Percentiles rank a stretch among this genome's conserved stretches.
phyloP scores from a whole-genome alignment of 192 early-diverging fungal genomes.

The Phycomyces nitens region DNA sequence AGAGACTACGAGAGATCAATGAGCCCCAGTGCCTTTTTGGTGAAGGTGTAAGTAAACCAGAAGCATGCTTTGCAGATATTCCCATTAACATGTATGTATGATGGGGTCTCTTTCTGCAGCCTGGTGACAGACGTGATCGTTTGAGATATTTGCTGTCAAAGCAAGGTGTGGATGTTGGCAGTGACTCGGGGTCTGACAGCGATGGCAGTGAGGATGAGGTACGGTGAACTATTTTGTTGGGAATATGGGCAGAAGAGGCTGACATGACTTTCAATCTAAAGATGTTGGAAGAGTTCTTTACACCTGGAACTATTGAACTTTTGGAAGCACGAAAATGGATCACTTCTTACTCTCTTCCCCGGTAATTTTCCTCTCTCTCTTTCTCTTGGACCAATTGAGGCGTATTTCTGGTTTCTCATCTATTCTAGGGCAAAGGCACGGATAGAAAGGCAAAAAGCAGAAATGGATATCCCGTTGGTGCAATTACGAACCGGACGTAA shows the following conservation, averaged over 20 bases:
- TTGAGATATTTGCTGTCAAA: constrained; percentile 72
- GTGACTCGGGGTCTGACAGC: constrained; percentile 46
- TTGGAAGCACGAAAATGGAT: constrained; percentile 68
- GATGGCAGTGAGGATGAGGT: constrained; percentile 54
- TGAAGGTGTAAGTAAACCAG: constrained; percentile 71
- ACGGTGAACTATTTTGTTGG: constrained; percentile 22
- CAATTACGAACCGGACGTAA: constrained; percentile 67
- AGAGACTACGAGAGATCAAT: constrained; percentile 66
- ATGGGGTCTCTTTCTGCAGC: constrained; percentile 20
- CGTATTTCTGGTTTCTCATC: no score
- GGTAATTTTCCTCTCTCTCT: constrained; percentile 30
- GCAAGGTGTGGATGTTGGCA: constrained; percentile 35
- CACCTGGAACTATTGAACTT: constrained; percentile 70
- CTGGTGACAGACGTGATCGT: constrained; percentile 80
- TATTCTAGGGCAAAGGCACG: constrained; percentile 59
- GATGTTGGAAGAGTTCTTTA: constrained; percentile 74
- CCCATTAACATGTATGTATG: no score
- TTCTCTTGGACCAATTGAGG: not conserved
- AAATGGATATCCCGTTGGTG: constrained; percentile 60
- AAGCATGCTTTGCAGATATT: no score
- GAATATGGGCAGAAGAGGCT: no score
- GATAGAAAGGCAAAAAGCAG: constrained; percentile 60
- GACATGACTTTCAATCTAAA: constrained; percentile 2
- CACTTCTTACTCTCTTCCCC: constrained; percentile 66
- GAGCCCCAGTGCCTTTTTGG: constrained; percentile 93